Evolutionary conservation across 768 basidiomycete species (phyloP), one percentile per base, ranked within the genome.

Genomic region (Mycena olivaceomarginata): DNA sequence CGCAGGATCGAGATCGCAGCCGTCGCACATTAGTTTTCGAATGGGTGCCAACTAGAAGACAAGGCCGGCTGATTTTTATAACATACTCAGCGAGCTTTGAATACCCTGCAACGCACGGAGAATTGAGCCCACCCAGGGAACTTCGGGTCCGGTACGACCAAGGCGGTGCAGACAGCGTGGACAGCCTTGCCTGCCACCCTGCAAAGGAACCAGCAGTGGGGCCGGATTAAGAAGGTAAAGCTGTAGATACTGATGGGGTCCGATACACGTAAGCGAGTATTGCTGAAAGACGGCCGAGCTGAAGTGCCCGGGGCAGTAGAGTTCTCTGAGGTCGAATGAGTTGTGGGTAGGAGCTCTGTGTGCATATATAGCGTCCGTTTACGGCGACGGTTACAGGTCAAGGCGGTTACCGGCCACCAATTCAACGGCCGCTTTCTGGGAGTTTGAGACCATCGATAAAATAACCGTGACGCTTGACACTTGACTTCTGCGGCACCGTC

Each of bases 41-140:
- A 0, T 25, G 25, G 25, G 57, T 1, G 31, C 9, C 6, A 59
- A 25, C 22, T 25, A 13, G 5, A 3, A 1, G 10, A 11, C 37
- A 37, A 10, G 9, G 7, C 20, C 12, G n/a, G n/a, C 20, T 18
- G n/a, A 56, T 56, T 59, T 37, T 59, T 59, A 59, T 59, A 59
- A 13, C 13, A 15, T 11, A 22, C 31, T 9, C 22, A 11, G 22
- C 8, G 22, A 22, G 16, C 53, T 12, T 7, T 59, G 25, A 37
- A 16, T 13, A 15, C 12, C 4, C 9, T 57, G 1, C 22, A 25
- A n/a, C n/a, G 13, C 37, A 20, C 60, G 60, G 60, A 15, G 37
- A 6, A 62, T 62, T 18, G 39, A 62, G 60, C 60, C 60, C 60
- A 62, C 60, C 60, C 60, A 39, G 60, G 37, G 60, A 62, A 40